Base-by-base conservation (phyloP, 768 basidiomycete species). In the Hericium rajendrae region DNA sequence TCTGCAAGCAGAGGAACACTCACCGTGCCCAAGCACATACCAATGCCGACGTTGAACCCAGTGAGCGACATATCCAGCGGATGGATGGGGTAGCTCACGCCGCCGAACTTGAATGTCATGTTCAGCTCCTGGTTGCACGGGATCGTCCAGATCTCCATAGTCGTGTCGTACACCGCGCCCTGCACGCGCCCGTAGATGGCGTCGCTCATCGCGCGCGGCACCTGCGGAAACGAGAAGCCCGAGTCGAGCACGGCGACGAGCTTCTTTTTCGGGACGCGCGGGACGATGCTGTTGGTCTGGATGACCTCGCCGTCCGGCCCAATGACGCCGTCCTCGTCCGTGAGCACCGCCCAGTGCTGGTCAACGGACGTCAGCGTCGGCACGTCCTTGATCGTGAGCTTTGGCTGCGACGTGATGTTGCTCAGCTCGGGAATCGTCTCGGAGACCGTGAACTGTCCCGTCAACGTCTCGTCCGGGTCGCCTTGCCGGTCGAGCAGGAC, bases 321-420 rank as follows among this genome's bases (percentile, higher is more conserved):
- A 60, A 86, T 83, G 50, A 91, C 80, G 24, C 85, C 87, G 48
- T 73, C 70, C 60, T 78, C 76, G 71, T 91, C 86, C 0, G 85
- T 83, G 55, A 84, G 68, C 12, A 82, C 75, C 64, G 89, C 87
- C 88, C 88, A 91, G 68, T 91, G 89, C 71, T 91, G 89, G 64
- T 89, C 85, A 66, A 77, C 73, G 66, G 80, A 68, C 32, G 85
- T 72, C 43, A 86, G 68, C 57, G 72, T 73, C 62, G 81, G 80
- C 38, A 90, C 85, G 22, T 74, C 80, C 62, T 85, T 80, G 15
- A 91, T 80, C 54, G 79, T 71, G 46, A 91, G 74, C 66, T 86
- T 78, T 1, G 86, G 81, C 76, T 82, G 81, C 59, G 60, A 78
- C 6, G 74, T 73, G 55, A 91, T 76, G 63, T 78, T 78, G 65